Evolutionary conservation across 768 basidiomycete genomes (phyloP), one percentile per base, ranked within the genome.

Genomic region (Xerocomellus dryophilus): DNA sequence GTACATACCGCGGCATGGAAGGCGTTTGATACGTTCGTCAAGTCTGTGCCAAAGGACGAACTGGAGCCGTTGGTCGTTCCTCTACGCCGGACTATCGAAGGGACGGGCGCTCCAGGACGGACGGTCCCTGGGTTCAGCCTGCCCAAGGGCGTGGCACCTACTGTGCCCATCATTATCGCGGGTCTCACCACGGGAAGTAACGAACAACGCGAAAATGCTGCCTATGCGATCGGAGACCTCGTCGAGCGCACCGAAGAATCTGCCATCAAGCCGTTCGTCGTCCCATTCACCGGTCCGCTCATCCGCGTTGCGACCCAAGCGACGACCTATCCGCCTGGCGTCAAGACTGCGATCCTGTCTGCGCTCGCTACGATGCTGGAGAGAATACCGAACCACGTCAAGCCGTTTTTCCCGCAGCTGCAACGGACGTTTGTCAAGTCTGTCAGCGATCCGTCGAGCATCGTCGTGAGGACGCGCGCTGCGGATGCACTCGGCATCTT

Each of bases 321-420:
- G 1, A 85, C 87, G 39, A 86, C 89, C 0, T 90, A 93, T 69
- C 93, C 97, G 7, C 90, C 95, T 1, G 90, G 86, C 20, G 93
- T 98, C 71, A 98, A 98, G 74, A 84, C 83, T 5, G 94, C 88
- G 12, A 95, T 99, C 60, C 79, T 99, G 29, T 82, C 81, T 32
- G 91, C 95, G 6, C 80, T 99, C 46, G 82, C 85, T 0, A 82
- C 85, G 20, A 91, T 98, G 83, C 77, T 98, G 40, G 84, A 85
- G 58, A 80, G 82, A 42, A 94, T 97, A 21, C 94, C 95, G 0
- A 75, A 79, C 4, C 90, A 96, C 61, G 93, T 98, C 61, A 92
- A 90, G 69, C 96, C 96, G 3, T 98, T 98, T 85, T 98, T 98
- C 81, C 97, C 96, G 2, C 97, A 98, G 64, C 74, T 98, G 32